Conservation (phyloP, 2,329 filamentous ascomycete genomes). For the Apiospora marii region DNA sequence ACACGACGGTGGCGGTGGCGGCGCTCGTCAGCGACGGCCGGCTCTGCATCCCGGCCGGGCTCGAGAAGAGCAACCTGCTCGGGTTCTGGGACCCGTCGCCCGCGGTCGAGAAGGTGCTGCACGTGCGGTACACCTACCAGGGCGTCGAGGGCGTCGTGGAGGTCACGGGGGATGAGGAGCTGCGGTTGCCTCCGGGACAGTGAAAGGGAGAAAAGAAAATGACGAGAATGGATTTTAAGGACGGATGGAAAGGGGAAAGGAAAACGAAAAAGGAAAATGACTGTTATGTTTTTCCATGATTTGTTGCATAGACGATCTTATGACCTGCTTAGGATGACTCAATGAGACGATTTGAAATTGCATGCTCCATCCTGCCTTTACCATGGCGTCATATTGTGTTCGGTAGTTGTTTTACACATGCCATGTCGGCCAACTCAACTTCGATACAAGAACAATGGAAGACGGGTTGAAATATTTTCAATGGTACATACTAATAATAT, state of each 20-base stretch:
- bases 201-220: background rate
- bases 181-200: slow-evolving; percentile 41
- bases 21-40: slow-evolving; percentile 51
- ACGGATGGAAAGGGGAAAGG: background rate
- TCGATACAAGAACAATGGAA: no score
- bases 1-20: slow-evolving; percentile 57
- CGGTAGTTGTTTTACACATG: background rate
- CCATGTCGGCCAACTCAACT: background rate
- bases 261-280: background rate
- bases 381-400: background rate
- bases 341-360: background rate
- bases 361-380: background rate
- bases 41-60: slow-evolving; percentile 49
- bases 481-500: background rate
- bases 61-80: slow-evolving; percentile 53
- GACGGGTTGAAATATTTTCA: background rate
- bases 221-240: background rate
- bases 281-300: background rate
- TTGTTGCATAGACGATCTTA: background rate
- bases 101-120: slow-evolving; percentile 50
- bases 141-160: slow-evolving; percentile 46
- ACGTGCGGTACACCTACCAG: slow-evolving; percentile 52
- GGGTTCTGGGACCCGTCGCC: slow-evolving; percentile 62
- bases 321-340: slow-evolving; percentile 2
- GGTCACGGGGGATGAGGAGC: slow-evolving; percentile 46